Base-by-base conservation (phyloP, 169 alveolate species). In the Babesia caballi region DNA sequence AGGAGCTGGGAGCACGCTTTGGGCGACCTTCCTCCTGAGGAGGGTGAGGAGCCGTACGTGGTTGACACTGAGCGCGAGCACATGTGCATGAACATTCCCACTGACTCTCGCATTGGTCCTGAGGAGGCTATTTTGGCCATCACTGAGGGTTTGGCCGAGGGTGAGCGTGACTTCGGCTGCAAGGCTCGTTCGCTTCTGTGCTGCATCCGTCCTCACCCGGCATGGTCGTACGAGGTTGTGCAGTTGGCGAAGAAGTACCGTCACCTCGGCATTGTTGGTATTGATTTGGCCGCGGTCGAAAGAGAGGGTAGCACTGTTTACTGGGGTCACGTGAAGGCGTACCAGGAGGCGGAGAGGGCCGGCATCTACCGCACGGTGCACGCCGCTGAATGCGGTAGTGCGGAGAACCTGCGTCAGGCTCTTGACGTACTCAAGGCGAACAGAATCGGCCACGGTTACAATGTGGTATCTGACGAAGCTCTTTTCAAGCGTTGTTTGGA, bases 181-280 rank as follows among this genome's bases (percentile, higher is more conserved):
- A 59, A 59, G 33, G 70, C 41, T 15, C 33, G 70, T 12, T 59
- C 70, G 4, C n/a, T 59, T 21, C 60, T 59, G 8, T 59, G 70
- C 33, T 59, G 70, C 60, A 59, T 59, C 8, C 4, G 51, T 4
- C 65, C 70, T 53, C 59, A 38, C 33, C 70, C 70, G 8, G 33
- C n/a, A 5, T 59, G 70, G 70, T 59, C 65, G 9, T 35, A 59
- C 41, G 70, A 59, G 60, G 70, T 59, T 6, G 70, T 59, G 4
- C 65, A 59, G 41, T 21, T 59, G 4, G 51, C 65, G 21, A 59
- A 59, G 52, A 59, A 59, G 41, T 59, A 59, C 41, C 52, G 60
- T 41, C 65, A 59, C n/a, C 35, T 15, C 33, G 70, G 70, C 15
- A 42, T 59, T n/a, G 70, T 59, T 53, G 70, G 70, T 38, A 59